Evolutionary conservation across 176 grass and related monocot species (phyloP).

Genomic region (Aegilops speltoides): DNA sequence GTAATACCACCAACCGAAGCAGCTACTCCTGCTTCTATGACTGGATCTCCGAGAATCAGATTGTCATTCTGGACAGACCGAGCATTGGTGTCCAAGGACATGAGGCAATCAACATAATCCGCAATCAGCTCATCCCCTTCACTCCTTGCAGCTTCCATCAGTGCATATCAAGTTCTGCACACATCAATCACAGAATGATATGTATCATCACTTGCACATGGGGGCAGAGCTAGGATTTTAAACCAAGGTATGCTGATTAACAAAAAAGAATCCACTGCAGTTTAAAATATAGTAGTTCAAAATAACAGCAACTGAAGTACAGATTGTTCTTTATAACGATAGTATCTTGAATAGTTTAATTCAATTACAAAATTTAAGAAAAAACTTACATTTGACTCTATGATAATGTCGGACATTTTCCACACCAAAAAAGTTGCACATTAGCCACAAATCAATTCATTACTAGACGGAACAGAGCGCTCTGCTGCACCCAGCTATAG

Average conservation of each 20-base stretch:
- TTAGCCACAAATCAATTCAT: background rate
- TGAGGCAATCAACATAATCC: conserved; percentile 87
- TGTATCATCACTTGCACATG: background rate
- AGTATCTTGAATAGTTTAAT: background rate
- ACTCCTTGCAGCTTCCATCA: conserved; percentile 50
- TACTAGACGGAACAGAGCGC: background rate
- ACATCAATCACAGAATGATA: background rate
- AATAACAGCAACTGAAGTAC: background rate
- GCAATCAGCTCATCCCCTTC: conserved; percentile 65
- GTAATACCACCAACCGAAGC: conserved; percentile 11
- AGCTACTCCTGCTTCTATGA: conserved; percentile 5
- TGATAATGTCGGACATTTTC: background rate
- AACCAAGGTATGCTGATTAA: background rate
- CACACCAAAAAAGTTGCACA: background rate
- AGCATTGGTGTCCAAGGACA: conserved; percentile 77
- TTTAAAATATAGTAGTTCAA: background rate
- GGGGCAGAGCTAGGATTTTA: background rate
- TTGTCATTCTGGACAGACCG: conserved; percentile 36
- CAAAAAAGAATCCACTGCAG: background rate
- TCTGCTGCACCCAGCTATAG: background rate
- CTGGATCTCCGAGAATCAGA: conserved; percentile 40
- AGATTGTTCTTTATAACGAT: background rate
- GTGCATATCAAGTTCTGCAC: conserved; percentile 6
- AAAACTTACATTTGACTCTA: background rate
- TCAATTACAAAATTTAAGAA: background rate